Evolutionary conservation across 306 rosid genomes (phyloP), one percentile per base, ranked within the genome.

Genomic region (Casuarina equisetifolia): DNA sequence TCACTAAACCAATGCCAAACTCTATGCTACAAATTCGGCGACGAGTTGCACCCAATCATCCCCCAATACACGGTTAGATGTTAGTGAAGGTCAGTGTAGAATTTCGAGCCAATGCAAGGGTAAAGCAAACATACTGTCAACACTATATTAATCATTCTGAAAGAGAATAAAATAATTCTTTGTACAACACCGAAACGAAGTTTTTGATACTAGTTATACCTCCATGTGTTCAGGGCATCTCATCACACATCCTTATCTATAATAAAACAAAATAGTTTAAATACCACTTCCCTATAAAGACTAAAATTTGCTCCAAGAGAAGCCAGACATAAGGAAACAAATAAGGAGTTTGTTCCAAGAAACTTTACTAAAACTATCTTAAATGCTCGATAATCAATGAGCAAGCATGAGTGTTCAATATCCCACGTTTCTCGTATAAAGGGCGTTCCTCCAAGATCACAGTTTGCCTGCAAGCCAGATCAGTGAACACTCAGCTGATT

Each of bases 361-460:
- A 72, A 76, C 48, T 17, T 55, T 62, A 58, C 9, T 11, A 0
- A 49, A 17, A 35, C 44, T 38, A 15, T 9, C 20, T 15, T 4
- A 39, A 16, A 40, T 17, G 49, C 70, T 48, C 3, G 35, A 67
- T 36, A 62, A 40, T 0, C 20, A 25, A 58, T 25, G 40, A 39
- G 11, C 72, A 48, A 25, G 52, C 17, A n/a, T 4, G 72, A 20
- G 38, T 69, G 25, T 62, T 57, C 32, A 46, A 46, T 35, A 42
- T 19, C 16, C 53, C 36, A 44, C 25, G 40, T 48, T 67, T 4
- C 25, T 42, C 17, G 50, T 44, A 13, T 2, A 32, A 32, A 52
- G 77, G 69, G n/a, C 19, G 50, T 42, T 58, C 74, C 13, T 12
- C 46, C 54, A 52, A 16, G 42, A 66, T 62, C 77, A 74, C 69